These are phyloP conservation scores for Fusarium poae DNA, from an alignment of 2,329 filamentous ascomycete species.

Conservation along the genomic window DNA sequence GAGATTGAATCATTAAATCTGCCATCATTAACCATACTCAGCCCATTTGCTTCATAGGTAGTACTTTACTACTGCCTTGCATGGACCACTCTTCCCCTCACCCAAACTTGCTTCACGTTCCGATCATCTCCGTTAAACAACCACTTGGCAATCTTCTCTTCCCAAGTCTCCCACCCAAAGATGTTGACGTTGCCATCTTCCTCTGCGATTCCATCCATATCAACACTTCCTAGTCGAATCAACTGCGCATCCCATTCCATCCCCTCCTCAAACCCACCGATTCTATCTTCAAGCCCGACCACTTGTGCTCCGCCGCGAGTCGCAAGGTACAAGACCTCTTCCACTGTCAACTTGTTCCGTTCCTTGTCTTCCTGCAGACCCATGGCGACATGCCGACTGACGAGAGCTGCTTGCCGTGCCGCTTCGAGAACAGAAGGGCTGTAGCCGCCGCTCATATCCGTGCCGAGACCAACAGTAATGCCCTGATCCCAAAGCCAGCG, in stretches of 20 bases:
- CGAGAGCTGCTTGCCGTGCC: conserved; percentile 83
- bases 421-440: conserved; percentile 84
- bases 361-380: conserved; percentile 56
- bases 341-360: conserved; percentile 78
- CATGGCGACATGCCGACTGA: conserved; percentile 79
- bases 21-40: not conserved
- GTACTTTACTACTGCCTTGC: conserved; percentile 6
- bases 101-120: conserved; percentile 91
- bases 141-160: conserved; percentile 92
- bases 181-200: conserved; percentile 80
- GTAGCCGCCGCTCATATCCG: conserved; percentile 91
- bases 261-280: conserved; percentile 87
- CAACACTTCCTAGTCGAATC: conserved; percentile 70
- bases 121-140: conserved; percentile 92
- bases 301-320: conserved; percentile 89
- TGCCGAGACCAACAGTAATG: conserved; percentile 86
- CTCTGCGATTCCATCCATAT: conserved; percentile 54
- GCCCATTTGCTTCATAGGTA: not conserved
- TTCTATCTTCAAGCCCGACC: conserved; percentile 76
- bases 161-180: conserved; percentile 93
- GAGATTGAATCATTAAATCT: not conserved
- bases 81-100: conserved; percentile 85
- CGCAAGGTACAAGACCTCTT: conserved; percentile 87
- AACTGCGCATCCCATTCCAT: conserved; percentile 94
- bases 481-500: conserved; percentile 79